These are phyloP conservation scores for Xerocomus potaroensis DNA, from an alignment of 768 basidiomycete genomes.

Conservation along the genomic window DNA sequence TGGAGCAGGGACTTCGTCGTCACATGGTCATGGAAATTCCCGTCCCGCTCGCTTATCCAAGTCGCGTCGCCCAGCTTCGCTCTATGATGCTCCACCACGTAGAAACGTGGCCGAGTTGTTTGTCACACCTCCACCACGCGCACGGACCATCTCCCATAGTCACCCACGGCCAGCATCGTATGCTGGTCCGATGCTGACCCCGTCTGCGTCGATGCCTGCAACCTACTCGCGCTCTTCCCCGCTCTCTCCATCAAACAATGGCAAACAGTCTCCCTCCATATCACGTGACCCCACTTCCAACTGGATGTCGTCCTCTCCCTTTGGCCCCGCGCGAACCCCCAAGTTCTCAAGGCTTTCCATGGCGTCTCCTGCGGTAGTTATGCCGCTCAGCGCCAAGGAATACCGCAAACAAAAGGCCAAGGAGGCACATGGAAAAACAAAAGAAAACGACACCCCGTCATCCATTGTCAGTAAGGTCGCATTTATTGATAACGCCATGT, in stretches of 20 bases:
- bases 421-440: slow-evolving; percentile 4
- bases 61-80: slow-evolving; percentile 9
- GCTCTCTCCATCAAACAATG: slow-evolving; percentile 2
- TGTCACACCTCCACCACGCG: slow-evolving; percentile 17
- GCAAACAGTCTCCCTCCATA: slow-evolving; percentile 16
- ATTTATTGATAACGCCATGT: slow-evolving; percentile 9
- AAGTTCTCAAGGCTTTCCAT: slow-evolving; percentile 30
- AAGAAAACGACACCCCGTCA: slow-evolving; percentile 4
- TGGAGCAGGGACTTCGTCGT: slow-evolving; percentile 12
- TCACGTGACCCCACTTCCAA: slow-evolving; percentile 27
- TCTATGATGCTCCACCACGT: neutral
- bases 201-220: slow-evolving; percentile 13
- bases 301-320: slow-evolving; percentile 28
- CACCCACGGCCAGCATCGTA: slow-evolving; percentile 20
- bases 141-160: slow-evolving; percentile 17
- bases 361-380: slow-evolving; percentile 26
- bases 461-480: slow-evolving; percentile 9
- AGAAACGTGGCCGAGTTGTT: slow-evolving; percentile 2
- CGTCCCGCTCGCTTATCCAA: slow-evolving; percentile 14
- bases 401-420: slow-evolving; percentile 21
- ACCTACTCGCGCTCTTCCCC: slow-evolving; percentile 15
- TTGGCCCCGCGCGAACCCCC: slow-evolving; percentile 26
- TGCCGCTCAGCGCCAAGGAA: slow-evolving; percentile 29
- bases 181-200: neutral
- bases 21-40: slow-evolving; percentile 13